Percentiles rank a stretch among this genome's conserved stretches.
Conservation (phyloP, 1,284 basidiomycete genomes). For the Ceratobasidium papillatum region DNA sequence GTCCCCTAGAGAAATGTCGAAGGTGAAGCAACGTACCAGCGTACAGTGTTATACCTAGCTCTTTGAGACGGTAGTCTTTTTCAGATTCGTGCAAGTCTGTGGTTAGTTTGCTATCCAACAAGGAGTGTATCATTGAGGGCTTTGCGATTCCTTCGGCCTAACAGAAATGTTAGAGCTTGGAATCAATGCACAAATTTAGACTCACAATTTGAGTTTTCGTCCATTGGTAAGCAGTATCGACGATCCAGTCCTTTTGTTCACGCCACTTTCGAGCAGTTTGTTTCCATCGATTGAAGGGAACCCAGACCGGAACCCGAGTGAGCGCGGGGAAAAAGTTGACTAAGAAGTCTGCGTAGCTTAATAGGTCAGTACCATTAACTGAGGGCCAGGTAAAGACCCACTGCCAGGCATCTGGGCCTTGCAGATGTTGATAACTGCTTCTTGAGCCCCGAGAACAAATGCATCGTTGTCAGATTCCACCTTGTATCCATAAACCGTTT, state of each 20-base stretch:
- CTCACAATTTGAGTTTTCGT: constrained; percentile 30
- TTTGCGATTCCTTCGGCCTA: constrained; percentile 15
- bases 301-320: constrained; percentile 29
- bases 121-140: constrained; percentile 13
- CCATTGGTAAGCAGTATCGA: constrained; percentile 16
- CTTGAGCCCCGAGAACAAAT: not conserved
- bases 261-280: constrained; percentile 14
- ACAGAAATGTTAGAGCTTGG: not conserved
- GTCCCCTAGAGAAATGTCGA: not conserved
- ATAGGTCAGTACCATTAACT: not conserved
- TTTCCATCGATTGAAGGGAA: constrained; percentile 37
- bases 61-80: constrained; percentile 1
- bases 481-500: constrained; percentile 12
- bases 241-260: constrained; percentile 7
- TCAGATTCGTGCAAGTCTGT: not conserved
- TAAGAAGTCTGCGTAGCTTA: not conserved
- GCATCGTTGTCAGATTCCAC: not conserved
- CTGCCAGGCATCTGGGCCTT: constrained; percentile 11
- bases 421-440: not conserved
- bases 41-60: constrained; percentile 2
- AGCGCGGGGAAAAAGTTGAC: constrained; percentile 22
- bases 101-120: constrained; percentile 12
- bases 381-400: not conserved
- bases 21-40: not conserved
- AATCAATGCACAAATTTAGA: not conserved